Conservation (phyloP, 2,329 filamentous ascomycete genomes). For the Emmonsiellopsis sp. region DNA sequence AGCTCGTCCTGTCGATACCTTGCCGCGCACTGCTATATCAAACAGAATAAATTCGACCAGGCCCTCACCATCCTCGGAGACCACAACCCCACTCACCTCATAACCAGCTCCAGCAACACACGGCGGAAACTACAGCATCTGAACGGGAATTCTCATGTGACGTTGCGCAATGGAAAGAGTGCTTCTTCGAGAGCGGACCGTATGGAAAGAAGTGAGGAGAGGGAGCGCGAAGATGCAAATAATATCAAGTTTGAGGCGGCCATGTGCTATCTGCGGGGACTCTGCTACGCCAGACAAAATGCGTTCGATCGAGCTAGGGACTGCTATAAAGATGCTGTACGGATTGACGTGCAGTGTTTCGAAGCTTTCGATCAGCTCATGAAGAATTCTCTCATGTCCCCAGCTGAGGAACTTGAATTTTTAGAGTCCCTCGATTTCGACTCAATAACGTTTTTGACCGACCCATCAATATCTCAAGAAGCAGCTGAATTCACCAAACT, state of each 20-base stretch:
- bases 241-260: conserved; percentile 85
- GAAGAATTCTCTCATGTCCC: conserved; percentile 86
- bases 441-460: conserved; percentile 58
- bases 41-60: conserved; percentile 82
- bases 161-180: conserved; percentile 38
- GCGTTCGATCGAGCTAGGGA: conserved; percentile 95
- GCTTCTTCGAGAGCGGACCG: conserved; percentile 39
- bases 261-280: conserved; percentile 91
- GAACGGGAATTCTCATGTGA: conserved; percentile 45
- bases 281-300: conserved; percentile 95
- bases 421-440: conserved; percentile 86
- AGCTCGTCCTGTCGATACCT: conserved; percentile 88
- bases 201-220: conserved; percentile 50
- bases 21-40: conserved; percentile 87
- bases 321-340: conserved; percentile 94
- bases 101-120: conserved; percentile 54
- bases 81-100: conserved; percentile 84
- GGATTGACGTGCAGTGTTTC: conserved; percentile 96
- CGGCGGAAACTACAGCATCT: conserved; percentile 64
- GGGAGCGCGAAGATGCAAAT: conserved; percentile 59
- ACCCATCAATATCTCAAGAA: conserved; percentile 65
- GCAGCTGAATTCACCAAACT: conserved; percentile 90
- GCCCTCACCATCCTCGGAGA: conserved; percentile 81
- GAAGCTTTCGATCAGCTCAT: conserved; percentile 97
- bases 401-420: conserved; percentile 83